A percentile compares a stretch with the other conserved stretches of the same genome.
These are phyloP conservation scores for Trifolium pratense DNA, from an alignment of 306 rosid species.

Conservation along the genomic window DNA sequence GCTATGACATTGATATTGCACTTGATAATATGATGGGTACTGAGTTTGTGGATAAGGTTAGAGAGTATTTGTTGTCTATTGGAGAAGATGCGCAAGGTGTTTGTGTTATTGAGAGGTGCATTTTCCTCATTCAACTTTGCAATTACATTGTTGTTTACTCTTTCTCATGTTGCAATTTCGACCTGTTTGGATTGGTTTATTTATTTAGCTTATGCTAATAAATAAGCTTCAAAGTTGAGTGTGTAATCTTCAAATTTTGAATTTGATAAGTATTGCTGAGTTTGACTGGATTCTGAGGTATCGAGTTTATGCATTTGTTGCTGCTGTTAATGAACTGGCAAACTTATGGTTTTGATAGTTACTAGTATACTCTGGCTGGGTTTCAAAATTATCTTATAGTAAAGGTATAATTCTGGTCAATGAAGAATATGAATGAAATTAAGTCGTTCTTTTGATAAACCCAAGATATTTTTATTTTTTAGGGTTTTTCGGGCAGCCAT, in stretches of 20 bases:
- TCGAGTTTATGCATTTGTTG: background rate
- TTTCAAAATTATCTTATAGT: background rate
- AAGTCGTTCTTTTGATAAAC: background rate
- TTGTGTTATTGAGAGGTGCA: slow-evolving; percentile 79
- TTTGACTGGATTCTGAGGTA: background rate
- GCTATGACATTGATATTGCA: slow-evolving; percentile 94
- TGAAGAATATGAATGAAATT: background rate
- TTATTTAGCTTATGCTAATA: too few relatives aligned
- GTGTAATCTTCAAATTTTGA: background rate
- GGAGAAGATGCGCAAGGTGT: slow-evolving; percentile 91
- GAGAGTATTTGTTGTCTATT: slow-evolving; percentile 65
- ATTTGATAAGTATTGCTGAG: background rate
- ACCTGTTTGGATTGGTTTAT: too few relatives aligned
- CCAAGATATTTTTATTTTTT: background rate
- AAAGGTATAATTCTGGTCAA: background rate
- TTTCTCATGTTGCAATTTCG: background rate
- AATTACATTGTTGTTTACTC: background rate
- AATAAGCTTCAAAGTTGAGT: background rate
- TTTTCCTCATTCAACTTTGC: background rate
- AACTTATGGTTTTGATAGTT: background rate
- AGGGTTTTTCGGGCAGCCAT: background rate
- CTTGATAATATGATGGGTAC: slow-evolving; percentile 87
- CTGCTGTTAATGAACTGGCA: background rate
- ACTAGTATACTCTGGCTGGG: background rate
- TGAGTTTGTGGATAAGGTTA: slow-evolving; percentile 80